Percentiles rank a stretch among this genome's conserved stretches.
Conservation (phyloP, 768 basidiomycete species). For the Russula emetica region DNA sequence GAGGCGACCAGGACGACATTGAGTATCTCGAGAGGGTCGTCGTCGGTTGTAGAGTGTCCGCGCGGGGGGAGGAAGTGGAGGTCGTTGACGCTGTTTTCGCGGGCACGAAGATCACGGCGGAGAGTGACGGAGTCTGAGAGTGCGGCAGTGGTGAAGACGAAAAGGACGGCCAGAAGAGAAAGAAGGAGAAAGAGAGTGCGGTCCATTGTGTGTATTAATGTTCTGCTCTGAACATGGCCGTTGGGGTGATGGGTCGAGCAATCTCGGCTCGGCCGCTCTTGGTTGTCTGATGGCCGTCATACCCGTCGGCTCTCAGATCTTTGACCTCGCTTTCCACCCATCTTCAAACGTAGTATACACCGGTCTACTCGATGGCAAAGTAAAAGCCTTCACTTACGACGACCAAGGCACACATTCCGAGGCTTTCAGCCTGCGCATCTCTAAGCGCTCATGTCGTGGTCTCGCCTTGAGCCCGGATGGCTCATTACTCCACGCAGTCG, state of each 20-base stretch:
- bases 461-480: conserved; percentile 68
- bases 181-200: conserved; percentile 22
- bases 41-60: conserved; percentile 19
- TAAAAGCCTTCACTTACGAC: conserved; percentile 79
- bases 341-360: conserved; percentile 63
- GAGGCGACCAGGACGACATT: conserved; percentile 88
- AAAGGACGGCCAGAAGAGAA: conserved; percentile 23
- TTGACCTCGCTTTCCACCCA: conserved; percentile 89
- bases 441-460: conserved; percentile 79
- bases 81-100: not conserved
- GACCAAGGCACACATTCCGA: conserved; percentile 57
- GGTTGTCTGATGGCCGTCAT: conserved; percentile 52
- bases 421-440: conserved; percentile 63
- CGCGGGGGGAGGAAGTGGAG: conserved; percentile 27
- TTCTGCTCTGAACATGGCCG: not conserved
- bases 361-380: conserved; percentile 74
- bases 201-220: conserved; percentile 19
- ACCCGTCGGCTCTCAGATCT: conserved; percentile 70
- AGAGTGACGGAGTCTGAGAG: conserved; percentile 32
- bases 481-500: conserved; percentile 64
- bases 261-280: not conserved
- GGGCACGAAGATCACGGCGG: conserved; percentile 20
- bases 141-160: conserved; percentile 29
- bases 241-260: not conserved
- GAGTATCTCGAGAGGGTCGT: conserved; percentile 56